Base-by-base conservation (phyloP, 2,329 filamentous ascomycete genomes). In the Polytolypa hystricis region DNA sequence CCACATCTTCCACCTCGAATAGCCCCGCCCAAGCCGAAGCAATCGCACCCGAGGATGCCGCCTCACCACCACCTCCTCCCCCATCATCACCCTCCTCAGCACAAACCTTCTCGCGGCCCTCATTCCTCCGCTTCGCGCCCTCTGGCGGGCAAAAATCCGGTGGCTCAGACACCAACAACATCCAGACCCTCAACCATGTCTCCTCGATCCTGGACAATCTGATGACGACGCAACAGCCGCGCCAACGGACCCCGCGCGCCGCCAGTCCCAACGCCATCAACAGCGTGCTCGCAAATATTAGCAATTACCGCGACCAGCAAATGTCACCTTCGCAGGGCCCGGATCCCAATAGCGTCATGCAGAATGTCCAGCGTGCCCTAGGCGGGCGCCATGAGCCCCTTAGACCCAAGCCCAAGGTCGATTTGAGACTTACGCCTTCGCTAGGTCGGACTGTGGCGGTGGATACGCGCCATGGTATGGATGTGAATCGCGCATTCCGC, bases 401-500 rank as follows among this genome's bases (percentile, higher is more conserved):
- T 33, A 38, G 25, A 41, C 29, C 23, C 27, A 32, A 23, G 18
- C 37, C 37, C 19, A 30, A 34, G 8, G 20, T 32, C 16, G 38
- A 44, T 23, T 26, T 55, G 17, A 46, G 51, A 6, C 43, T 55
- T 23, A 47, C 41, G 5, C 51, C 53, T 1, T 44, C 45, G 7
- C 35, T 55, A 19, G 53, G 53, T 9, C 42, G 50, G 4, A 47
- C 50, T 2, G 35, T 53, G 3, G 12, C 40, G 0, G 45, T 51
- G 10, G 41, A 47, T 25, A 39, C 44, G 14, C 39, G 35, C 8
- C 23, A 37, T 10, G 43, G 41, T 10, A 34, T 50, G 7, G 51
- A 54, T 38, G 41, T 50, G 14, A 39, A 39, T 15, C 32, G 34
- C 8, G 51, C 50, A 2, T 46, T 57, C 30, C 39, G 39, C 5